A percentile compares a stretch with the other conserved stretches of the same genome.
phyloP scores from a whole-genome alignment of 257 asterid genomes.

The Rehmannia glutinosa region DNA sequence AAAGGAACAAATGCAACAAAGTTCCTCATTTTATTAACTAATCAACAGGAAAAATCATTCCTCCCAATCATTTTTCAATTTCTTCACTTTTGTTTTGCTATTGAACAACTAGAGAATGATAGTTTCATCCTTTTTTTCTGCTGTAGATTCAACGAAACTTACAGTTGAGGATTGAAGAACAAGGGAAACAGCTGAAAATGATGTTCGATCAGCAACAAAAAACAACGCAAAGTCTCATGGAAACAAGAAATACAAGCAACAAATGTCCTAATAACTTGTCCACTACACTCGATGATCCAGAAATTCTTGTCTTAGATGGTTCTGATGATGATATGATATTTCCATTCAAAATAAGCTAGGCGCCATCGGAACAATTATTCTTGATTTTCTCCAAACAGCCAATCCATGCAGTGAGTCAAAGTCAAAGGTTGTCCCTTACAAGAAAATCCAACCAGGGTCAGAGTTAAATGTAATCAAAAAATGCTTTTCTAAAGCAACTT shows the following conservation, averaged over 20 bases:
- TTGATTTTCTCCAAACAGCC: background rate
- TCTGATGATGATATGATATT: conserved; percentile 23
- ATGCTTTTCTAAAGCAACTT: background rate
- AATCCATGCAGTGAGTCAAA: background rate
- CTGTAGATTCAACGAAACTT: conserved; percentile 48
- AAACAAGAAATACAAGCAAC: conserved; percentile 23
- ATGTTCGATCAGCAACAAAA: conserved; percentile 69
- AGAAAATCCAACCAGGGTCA: background rate
- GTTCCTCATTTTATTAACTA: too few relatives aligned
- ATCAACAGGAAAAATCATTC: too few relatives aligned
- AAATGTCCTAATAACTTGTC: conserved; percentile 33
- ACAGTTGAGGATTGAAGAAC: conserved; percentile 75
- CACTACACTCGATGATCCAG: conserved; percentile 29
- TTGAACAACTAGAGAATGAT: too few relatives aligned
- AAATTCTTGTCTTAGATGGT: conserved; percentile 22
- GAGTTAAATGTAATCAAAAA: background rate
- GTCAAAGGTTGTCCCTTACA: too few relatives aligned
- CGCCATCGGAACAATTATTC: too few relatives aligned
- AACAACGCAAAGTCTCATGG: conserved; percentile 24
- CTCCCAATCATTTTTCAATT: background rate
- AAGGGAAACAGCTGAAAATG: conserved; percentile 54
- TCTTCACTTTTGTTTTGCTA: background rate
- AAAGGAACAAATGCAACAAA: too few relatives aligned
- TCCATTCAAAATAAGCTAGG: background rate
- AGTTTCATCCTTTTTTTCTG: too few relatives aligned